These are phyloP conservation scores for Leptomonas pyrrhocoris DNA, from an alignment of 208 protist species.

Conservation along the genomic window DNA sequence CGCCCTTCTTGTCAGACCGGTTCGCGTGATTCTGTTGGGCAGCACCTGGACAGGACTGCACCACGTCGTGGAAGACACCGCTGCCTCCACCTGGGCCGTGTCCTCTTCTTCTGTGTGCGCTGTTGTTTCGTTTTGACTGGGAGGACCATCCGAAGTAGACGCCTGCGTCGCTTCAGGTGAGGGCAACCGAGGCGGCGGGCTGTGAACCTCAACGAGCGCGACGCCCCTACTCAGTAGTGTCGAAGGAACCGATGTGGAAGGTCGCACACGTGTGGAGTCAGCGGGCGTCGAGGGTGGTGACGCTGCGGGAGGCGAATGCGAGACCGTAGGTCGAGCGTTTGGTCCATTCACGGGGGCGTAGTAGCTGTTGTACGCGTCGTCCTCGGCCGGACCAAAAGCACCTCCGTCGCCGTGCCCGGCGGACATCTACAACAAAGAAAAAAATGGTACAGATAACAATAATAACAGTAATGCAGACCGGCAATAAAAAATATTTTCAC, in stretches of 20 bases:
- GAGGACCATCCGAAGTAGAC: too few species aligned
- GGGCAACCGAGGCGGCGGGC: not conserved
- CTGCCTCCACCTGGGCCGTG: not conserved
- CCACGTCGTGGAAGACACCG: conserved; percentile 4
- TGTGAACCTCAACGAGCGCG: too few species aligned
- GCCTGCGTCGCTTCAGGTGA: too few species aligned
- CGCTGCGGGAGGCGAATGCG: not conserved
- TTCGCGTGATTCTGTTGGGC: not conserved
- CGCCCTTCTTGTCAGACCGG: too few species aligned
- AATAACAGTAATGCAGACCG: not conserved
- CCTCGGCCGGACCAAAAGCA: conserved; percentile 2
- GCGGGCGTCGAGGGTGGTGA: not conserved
- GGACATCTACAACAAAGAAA: conserved; percentile 2
- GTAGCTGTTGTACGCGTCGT: not conserved
- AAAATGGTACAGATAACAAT: not conserved
- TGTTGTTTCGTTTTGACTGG: too few species aligned
- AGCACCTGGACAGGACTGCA: conserved; percentile 11
- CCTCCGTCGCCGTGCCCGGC: not conserved
- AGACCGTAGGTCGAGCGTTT: not conserved
- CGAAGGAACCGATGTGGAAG: too few species aligned
- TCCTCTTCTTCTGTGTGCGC: not conserved
- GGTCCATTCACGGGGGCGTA: not conserved
- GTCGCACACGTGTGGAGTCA: not conserved
- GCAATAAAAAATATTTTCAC: not conserved
- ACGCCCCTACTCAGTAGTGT: too few species aligned